phyloP scores from a whole-genome alignment of 2,329 filamentous ascomycete species.

The Xylariaceae sp. region DNA sequence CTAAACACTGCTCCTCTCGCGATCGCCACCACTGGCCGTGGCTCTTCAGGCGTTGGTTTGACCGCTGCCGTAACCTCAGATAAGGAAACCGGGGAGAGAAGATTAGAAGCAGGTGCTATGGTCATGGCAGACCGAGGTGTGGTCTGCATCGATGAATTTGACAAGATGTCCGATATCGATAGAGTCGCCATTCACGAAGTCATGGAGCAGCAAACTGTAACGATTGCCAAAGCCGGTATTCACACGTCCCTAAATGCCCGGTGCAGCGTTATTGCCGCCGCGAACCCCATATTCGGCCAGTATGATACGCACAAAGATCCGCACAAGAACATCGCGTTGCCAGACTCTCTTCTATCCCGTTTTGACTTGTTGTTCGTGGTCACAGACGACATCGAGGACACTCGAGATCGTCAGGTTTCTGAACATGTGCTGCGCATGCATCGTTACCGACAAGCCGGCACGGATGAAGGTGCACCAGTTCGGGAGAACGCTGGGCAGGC shows the following conservation, averaged over 20 bases:
- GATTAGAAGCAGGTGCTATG: slow-evolving; percentile 97
- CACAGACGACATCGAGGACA: slow-evolving; percentile 96
- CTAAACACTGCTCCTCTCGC: slow-evolving; percentile 94
- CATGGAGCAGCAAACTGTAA: slow-evolving; percentile 99
- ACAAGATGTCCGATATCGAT: slow-evolving; percentile 99
- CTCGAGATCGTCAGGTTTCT: slow-evolving; percentile 82
- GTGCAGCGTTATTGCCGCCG: slow-evolving; percentile 93
- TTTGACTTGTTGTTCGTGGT: slow-evolving; percentile 98
- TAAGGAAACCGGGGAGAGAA: slow-evolving; percentile 93
- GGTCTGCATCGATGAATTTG: slow-evolving; percentile 98
- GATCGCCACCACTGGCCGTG: slow-evolving; percentile 93
- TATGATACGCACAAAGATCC: slow-evolving; percentile 99
- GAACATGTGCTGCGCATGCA: slow-evolving; percentile 98
- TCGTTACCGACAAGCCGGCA: slow-evolving; percentile 85
- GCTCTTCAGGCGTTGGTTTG: slow-evolving; percentile 94
- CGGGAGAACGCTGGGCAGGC: slow-evolving; percentile 82
- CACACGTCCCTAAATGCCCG: slow-evolving; percentile 96
- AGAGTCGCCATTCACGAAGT: slow-evolving; percentile 99
- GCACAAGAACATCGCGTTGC: slow-evolving; percentile 96
- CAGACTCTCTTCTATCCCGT: slow-evolving; percentile 93
- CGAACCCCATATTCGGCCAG: slow-evolving; percentile 96
- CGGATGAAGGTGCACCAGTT: slow-evolving; percentile 90
- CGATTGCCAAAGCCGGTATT: slow-evolving; percentile 96
- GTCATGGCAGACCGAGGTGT: slow-evolving; percentile 95
- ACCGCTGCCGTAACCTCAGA: slow-evolving; percentile 95